A percentile compares a stretch with the other conserved stretches of the same genome.
Conservation (phyloP, 768 basidiomycete genomes). For the Mycena venus region DNA sequence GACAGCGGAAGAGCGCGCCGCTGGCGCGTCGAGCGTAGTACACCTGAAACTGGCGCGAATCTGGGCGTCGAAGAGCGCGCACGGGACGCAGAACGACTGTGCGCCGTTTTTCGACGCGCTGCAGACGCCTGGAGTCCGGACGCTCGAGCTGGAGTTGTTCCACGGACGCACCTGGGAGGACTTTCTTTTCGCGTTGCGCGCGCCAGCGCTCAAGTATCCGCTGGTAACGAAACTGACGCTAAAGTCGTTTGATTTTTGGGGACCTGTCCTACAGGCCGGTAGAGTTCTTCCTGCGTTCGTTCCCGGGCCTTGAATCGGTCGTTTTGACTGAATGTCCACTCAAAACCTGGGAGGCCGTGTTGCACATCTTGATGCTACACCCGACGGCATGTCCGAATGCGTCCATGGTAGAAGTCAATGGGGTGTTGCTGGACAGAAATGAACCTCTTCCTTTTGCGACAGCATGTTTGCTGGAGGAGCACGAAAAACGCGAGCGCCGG, state of each 20-base stretch:
- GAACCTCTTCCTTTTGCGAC: slow-evolving; percentile 17
- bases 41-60: slow-evolving; percentile 16
- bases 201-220: slow-evolving; percentile 11
- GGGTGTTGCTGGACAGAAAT: slow-evolving; percentile 2
- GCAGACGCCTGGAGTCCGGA: slow-evolving; percentile 15
- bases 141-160: slow-evolving; percentile 22
- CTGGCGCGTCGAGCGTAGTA: not conserved
- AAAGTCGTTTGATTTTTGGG: slow-evolving; percentile 13
- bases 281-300: slow-evolving; percentile 3
- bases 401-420: slow-evolving; percentile 9
- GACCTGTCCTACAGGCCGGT: not conserved
- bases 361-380: slow-evolving; percentile 17
- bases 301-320: slow-evolving; percentile 11
- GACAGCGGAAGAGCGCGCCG: not conserved
- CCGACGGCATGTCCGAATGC: not conserved
- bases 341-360: slow-evolving; percentile 9
- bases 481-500: not conserved
- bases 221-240: slow-evolving; percentile 3
- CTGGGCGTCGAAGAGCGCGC: not conserved
- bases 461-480: not conserved
- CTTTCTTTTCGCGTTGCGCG: slow-evolving; percentile 18
- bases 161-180: slow-evolving; percentile 22
- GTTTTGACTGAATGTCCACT: not conserved
- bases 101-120: slow-evolving; percentile 30
- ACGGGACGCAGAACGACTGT: slow-evolving; percentile 23